phyloP scores from a whole-genome alignment of 305 asterid genomes.

The Fraxinus nigra region DNA sequence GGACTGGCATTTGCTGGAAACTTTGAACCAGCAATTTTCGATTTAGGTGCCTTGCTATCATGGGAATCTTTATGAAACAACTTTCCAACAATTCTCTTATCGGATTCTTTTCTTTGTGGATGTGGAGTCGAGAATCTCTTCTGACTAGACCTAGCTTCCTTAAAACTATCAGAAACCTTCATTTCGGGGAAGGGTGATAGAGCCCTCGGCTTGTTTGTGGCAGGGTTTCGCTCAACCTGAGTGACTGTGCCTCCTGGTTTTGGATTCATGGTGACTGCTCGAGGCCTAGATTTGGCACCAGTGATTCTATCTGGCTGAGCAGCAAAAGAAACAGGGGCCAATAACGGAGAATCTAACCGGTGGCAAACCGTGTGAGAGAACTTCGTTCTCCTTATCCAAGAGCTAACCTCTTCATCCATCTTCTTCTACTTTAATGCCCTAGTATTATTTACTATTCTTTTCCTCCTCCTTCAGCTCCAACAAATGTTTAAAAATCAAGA shows the following conservation, averaged over 20 bases:
- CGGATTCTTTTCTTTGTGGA: constrained; percentile 49
- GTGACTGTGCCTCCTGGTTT: constrained; percentile 37
- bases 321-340: constrained; percentile 40
- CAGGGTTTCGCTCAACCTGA: constrained; percentile 41
- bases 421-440: not conserved
- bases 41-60: constrained; percentile 30
- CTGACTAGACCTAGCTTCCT: constrained; percentile 66
- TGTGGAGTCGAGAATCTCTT: constrained; percentile 75
- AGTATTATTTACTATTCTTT: constrained; percentile 19
- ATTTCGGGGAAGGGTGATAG: constrained; percentile 63
- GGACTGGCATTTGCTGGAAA: constrained; percentile 45
- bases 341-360: constrained; percentile 59
- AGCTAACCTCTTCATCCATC: constrained; percentile 74
- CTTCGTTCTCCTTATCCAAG: constrained; percentile 88
- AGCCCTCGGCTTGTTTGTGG: constrained; percentile 54
- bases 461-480: constrained; percentile 3
- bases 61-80: constrained; percentile 36
- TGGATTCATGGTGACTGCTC: constrained; percentile 18
- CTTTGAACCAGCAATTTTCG: constrained; percentile 33
- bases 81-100: constrained; percentile 41
- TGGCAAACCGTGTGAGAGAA: constrained; percentile 83
- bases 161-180: constrained; percentile 63
- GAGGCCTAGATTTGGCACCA: constrained; percentile 36
- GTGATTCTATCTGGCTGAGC: constrained; percentile 29
- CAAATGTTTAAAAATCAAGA: constrained; percentile 14